Evolutionary conservation across 2,329 filamentous ascomycete species (phyloP).

Genomic region (Penicillium sp.): DNA sequence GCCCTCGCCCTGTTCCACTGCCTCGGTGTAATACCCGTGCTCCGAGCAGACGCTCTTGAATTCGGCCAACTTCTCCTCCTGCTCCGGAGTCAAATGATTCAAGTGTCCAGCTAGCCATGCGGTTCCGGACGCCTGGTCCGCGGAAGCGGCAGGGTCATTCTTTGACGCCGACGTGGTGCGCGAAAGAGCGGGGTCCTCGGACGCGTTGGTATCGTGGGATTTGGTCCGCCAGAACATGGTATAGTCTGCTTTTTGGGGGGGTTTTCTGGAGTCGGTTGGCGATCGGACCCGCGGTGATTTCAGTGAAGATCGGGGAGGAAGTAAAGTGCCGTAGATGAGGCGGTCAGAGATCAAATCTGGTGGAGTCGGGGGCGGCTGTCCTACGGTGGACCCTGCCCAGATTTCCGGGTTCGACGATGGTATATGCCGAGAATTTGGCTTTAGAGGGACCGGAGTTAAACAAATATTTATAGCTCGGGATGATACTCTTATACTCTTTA

Average conservation of each 20-base stretch:
- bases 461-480: too few species aligned
- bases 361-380: background rate
- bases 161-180: constrained; percentile 35
- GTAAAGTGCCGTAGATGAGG: constrained; percentile 4
- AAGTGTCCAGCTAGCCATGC: constrained; percentile 67
- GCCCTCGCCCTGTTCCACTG: constrained; percentile 24
- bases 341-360: constrained; percentile 1
- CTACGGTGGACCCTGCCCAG: background rate
- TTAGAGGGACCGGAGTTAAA: too few species aligned
- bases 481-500: too few species aligned
- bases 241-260: background rate
- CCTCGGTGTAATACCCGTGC: constrained; percentile 58
- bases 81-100: constrained; percentile 71
- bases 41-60: constrained; percentile 74
- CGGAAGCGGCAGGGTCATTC: constrained; percentile 42
- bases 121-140: constrained; percentile 39
- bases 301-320: background rate
- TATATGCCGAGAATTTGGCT: too few species aligned
- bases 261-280: background rate
- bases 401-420: background rate
- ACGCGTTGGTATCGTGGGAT: constrained; percentile 32
- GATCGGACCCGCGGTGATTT: constrained; percentile 2
- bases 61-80: constrained; percentile 67
- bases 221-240: constrained; percentile 38
- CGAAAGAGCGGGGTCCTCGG: constrained; percentile 29